Evolutionary conservation across 306 rosid species (phyloP).

Genomic region (Mimosa pudica): DNA sequence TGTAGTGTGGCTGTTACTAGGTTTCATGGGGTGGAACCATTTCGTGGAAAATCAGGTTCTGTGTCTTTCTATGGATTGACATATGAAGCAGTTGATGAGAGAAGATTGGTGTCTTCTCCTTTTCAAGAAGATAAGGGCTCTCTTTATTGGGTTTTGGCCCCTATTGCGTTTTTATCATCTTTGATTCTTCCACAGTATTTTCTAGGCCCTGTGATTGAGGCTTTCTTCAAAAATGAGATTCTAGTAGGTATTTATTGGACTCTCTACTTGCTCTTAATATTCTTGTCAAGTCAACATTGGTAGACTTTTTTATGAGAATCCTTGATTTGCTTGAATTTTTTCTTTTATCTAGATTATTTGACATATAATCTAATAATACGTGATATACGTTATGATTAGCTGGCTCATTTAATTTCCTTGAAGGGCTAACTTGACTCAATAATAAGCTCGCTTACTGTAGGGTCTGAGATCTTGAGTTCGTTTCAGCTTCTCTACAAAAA

Average conservation of each 20-base stretch:
- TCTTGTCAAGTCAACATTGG: background rate
- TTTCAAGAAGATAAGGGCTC: slow-evolving; percentile 68
- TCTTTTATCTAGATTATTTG: no score
- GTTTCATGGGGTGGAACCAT: slow-evolving; percentile 59
- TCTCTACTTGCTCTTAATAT: slow-evolving; percentile 11
- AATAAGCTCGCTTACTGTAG: no score
- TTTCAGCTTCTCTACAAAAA: no score
- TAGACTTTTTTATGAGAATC: no score
- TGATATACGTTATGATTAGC: no score
- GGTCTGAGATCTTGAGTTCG: no score
- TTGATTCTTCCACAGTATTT: slow-evolving; percentile 80
- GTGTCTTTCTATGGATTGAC: slow-evolving; percentile 82
- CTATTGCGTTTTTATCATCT: slow-evolving; percentile 63
- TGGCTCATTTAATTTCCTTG: no score
- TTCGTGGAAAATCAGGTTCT: slow-evolving; percentile 86
- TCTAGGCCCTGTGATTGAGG: slow-evolving; percentile 51
- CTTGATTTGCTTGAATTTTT: no score
- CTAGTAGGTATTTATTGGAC: slow-evolving; percentile 69
- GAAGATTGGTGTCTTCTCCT: slow-evolving; percentile 73
- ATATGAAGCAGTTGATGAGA: slow-evolving; percentile 70
- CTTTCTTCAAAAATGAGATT: slow-evolving; percentile 50
- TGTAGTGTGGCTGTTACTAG: slow-evolving; percentile 38
- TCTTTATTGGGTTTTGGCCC: slow-evolving; percentile 73
- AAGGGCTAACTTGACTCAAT: no score
- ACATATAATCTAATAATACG: no score